A percentile compares a stretch with the other conserved stretches of the same genome.
phyloP scores from a whole-genome alignment of 139 green algal species.

The Chlamydomonas eustigma region DNA sequence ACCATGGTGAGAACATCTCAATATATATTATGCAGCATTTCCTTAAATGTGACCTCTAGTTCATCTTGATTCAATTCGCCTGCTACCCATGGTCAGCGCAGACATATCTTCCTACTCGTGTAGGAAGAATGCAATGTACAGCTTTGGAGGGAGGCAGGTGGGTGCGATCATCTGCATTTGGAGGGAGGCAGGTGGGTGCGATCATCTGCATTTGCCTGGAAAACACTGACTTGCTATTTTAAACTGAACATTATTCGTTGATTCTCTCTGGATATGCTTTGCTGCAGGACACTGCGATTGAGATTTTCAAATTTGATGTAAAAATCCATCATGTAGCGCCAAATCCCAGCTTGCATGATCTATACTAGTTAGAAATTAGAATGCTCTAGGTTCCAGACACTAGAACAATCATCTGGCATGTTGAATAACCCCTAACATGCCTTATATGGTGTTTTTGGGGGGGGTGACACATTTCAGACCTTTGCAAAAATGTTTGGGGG shows the following conservation, averaged over 20 bases:
- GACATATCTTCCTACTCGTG: neutral
- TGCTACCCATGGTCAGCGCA: too few relatives aligned
- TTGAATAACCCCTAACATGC: neutral
- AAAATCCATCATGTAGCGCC: too few relatives aligned
- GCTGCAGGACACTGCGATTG: too few relatives aligned
- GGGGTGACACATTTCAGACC: neutral
- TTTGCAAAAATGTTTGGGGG: neutral
- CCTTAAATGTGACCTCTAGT: neutral
- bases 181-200: slow-evolving; percentile 4
- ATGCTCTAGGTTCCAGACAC: neutral
- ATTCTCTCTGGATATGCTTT: too few relatives aligned
- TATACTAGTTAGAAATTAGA: neutral
- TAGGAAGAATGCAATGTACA: slow-evolving; percentile 10
- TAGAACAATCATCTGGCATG: neutral
- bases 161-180: too few relatives aligned
- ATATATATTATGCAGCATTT: neutral
- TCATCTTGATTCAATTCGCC: neutral
- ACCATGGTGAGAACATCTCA: neutral
- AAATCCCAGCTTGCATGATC: too few relatives aligned
- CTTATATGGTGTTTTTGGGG: too few relatives aligned
- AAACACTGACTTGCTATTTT: too few relatives aligned
- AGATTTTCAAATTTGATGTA: too few relatives aligned
- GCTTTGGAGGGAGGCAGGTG: slow-evolving; percentile 13
- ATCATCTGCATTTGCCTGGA: slow-evolving; percentile 6
- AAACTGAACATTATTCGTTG: too few relatives aligned